Evolutionary conservation across 345 rosid species (phyloP).

Genomic region (Nephelium lappaceum): DNA sequence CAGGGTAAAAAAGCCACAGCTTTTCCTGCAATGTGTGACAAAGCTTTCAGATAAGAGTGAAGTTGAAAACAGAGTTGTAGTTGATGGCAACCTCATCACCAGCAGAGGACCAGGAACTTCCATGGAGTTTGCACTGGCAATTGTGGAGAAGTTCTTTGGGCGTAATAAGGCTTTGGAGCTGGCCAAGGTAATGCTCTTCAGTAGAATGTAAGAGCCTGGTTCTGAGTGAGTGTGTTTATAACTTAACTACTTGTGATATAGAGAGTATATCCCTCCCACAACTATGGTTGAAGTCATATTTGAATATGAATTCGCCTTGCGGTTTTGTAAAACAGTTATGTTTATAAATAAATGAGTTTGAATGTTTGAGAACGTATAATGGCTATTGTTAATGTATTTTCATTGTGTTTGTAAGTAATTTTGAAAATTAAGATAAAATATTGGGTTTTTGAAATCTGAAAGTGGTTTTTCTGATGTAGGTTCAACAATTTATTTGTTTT

Average conservation of each 20-base stretch:
- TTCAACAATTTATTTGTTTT: too few species aligned
- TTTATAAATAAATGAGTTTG: slow-evolving; percentile 29
- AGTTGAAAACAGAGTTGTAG: slow-evolving; percentile 73
- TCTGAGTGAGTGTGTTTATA: not conserved
- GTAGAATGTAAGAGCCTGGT: slow-evolving; percentile 30
- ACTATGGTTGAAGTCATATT: slow-evolving; percentile 29
- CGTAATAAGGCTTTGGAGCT: slow-evolving; percentile 71
- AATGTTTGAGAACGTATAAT: not conserved
- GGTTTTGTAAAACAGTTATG: slow-evolving; percentile 6
- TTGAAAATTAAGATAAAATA: too few species aligned
- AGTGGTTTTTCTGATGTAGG: too few species aligned
- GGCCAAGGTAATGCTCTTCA: slow-evolving; percentile 63
- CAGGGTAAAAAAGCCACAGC: slow-evolving; percentile 97
- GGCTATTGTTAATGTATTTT: not conserved
- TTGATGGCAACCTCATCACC: slow-evolving; percentile 90
- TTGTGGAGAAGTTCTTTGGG: slow-evolving; percentile 80
- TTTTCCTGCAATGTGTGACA: slow-evolving; percentile 79
- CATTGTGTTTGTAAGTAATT: too few species aligned
- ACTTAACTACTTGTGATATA: not conserved
- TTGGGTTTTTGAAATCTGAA: too few species aligned
- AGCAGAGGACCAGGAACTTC: slow-evolving; percentile 97
- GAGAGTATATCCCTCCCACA: not conserved
- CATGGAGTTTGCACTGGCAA: slow-evolving; percentile 78
- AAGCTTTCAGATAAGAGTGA: slow-evolving; percentile 79
- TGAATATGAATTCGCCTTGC: slow-evolving; percentile 19